phyloP scores from a whole-genome alignment of 1,139 yeast genomes.

The Saccharomyces hybrid region DNA sequence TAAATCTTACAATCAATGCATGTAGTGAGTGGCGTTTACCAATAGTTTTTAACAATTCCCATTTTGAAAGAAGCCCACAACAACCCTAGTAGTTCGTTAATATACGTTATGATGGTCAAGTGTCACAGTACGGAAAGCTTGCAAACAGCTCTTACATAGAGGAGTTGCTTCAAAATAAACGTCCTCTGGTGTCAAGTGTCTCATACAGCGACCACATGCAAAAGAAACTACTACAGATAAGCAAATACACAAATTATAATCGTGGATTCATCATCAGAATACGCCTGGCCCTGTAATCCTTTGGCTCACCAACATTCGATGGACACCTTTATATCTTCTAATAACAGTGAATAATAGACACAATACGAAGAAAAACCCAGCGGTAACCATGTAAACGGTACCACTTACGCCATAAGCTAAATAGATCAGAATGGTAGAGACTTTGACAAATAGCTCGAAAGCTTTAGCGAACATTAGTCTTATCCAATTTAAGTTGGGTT shows the following conservation, averaged over 20 bases:
- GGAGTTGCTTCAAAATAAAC: background rate
- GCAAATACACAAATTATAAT: background rate
- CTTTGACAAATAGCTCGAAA: constrained; percentile 12
- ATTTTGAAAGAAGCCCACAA: background rate
- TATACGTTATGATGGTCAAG: background rate
- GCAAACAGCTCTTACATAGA: background rate
- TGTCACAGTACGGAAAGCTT: background rate
- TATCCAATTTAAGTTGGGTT: background rate
- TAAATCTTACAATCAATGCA: background rate
- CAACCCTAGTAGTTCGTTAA: background rate
- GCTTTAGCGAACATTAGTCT: constrained; percentile 1
- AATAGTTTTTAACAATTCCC: background rate
- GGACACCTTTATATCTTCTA: constrained; percentile 22
- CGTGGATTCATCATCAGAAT: background rate
- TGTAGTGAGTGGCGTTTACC: background rate
- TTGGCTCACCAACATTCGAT: background rate
- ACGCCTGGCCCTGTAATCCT: background rate
- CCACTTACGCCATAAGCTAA: constrained; percentile 25
- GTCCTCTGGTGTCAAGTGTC: background rate
- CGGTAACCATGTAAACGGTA: constrained; percentile 22
- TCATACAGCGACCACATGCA: background rate
- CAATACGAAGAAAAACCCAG: constrained; percentile 25
- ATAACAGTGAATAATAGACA: constrained; percentile 24
- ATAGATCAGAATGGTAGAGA: constrained; percentile 15
- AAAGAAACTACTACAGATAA: background rate